Evolutionary conservation across 1,284 basidiomycete genomes (phyloP), one percentile per base, ranked within the genome.

Genomic region (Ustilago hordei): DNA sequence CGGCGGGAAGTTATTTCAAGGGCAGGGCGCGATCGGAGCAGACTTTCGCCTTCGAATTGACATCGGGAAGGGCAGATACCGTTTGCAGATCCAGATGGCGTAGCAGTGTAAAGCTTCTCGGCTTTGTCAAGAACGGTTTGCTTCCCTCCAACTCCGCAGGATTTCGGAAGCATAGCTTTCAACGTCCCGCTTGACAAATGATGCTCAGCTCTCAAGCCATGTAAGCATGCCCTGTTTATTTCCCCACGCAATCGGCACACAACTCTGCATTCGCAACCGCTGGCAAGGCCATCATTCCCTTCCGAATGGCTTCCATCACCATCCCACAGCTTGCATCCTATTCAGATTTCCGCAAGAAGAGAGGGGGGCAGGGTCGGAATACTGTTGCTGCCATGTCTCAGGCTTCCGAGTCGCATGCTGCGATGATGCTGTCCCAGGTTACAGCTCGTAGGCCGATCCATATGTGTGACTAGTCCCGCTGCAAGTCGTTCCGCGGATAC

Each of bases 381-480:
- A 15, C 31, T 53, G 34, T 19, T 38, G 53, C 48, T 55, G 36
- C 53, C 53, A 35, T 55, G 53, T 55, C 35, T 55, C 35, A 55
- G n/a, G 13, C 35, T 55, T 35, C 53, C 19, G 53, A 55, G n/a
- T 28, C n/a, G 34, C 35, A 38, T 19, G 8, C 48, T 23, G 45
- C 45, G 5, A 19, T 5, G 28, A 12, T 6, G 28, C 15, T 31
- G 11, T 45, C 19, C 19, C 7, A 8, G 43, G 19, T 15, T 45
- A 28, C 43, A 19, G n/a, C n/a, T 45, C 43, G 19, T 45, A 28
- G 43, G n/a, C 4, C 36, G 13, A 38, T 38, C 36, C 9, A 7
- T 8, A 38, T 38, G 36, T 38, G 36, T 28, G 23, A 28, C 36
- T 38, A 8, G 36, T 8, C 36, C 36, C 36, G 5, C 36, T 38